Evolutionary conservation across 805 yeast species (phyloP).

Genomic region (Spathaspora passalidarum): DNA sequence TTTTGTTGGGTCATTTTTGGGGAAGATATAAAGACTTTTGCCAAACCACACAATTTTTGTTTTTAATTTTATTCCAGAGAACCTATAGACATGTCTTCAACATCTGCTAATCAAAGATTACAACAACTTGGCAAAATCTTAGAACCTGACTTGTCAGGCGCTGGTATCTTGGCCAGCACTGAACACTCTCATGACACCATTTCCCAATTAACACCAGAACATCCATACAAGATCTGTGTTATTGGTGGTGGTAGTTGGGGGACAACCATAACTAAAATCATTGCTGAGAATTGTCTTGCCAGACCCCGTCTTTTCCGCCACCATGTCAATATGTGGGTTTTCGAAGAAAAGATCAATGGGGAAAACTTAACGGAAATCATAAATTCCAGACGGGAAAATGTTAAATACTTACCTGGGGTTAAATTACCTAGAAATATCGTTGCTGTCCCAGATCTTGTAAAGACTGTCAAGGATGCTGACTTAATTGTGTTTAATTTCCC

Average conservation of each 20-base stretch:
- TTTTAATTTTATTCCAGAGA: no score
- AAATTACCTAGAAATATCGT: constrained; percentile 39
- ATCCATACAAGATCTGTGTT: constrained; percentile 36
- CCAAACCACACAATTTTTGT: no score
- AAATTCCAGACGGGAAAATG: constrained; percentile 42
- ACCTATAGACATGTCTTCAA: not conserved
- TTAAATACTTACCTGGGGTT: constrained; percentile 42
- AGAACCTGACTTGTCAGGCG: constrained; percentile 13
- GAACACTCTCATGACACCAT: no score
- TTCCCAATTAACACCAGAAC: constrained; percentile 12
- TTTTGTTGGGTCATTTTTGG: not conserved
- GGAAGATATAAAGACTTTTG: not conserved
- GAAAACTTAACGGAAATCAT: constrained; percentile 42
- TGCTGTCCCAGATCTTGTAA: constrained; percentile 39
- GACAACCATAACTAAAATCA: constrained; percentile 44
- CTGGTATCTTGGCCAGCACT: constrained; percentile 1
- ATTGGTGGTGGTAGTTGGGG: constrained; percentile 50
- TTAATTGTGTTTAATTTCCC: constrained; percentile 44
- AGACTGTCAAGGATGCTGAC: constrained; percentile 39
- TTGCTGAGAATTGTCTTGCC: constrained; percentile 41
- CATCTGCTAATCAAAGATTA: constrained; percentile 16
- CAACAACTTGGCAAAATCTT: constrained; percentile 27
- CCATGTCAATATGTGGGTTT: constrained; percentile 46
- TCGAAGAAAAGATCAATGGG: constrained; percentile 40
- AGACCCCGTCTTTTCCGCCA: constrained; percentile 37